Conservation (phyloP, 2,329 filamentous ascomycete species). For the Rhynchosporium secalis region DNA sequence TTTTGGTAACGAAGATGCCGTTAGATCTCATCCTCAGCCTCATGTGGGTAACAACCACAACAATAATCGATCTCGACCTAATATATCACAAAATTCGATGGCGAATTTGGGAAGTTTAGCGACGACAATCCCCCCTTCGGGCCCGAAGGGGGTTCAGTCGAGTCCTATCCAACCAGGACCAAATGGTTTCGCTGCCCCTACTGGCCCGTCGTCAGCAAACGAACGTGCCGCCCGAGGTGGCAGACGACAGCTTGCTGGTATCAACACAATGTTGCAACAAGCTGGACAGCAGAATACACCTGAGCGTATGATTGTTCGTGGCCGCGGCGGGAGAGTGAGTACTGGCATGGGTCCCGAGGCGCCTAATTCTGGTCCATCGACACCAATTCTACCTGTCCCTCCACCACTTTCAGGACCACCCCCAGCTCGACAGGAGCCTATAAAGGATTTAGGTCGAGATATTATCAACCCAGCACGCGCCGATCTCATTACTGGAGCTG, state of each 20-base stretch:
- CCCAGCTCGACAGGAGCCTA: conserved; percentile 18
- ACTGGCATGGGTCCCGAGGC: conserved; percentile 51
- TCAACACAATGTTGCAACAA: conserved; percentile 59
- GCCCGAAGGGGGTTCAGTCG: conserved; percentile 36
- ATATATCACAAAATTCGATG: conserved; percentile 25
- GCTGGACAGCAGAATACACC: conserved; percentile 47
- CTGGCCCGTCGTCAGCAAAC: conserved; percentile 39
- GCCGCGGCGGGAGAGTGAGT: conserved; percentile 40
- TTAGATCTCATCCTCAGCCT: conserved; percentile 33
- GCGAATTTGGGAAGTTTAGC: conserved; percentile 22
- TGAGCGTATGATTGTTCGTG: conserved; percentile 34
- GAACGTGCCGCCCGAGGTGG: conserved; percentile 38
- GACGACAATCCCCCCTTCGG: conserved; percentile 36
- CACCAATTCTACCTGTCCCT: conserved; percentile 53
- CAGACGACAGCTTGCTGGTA: conserved; percentile 56
- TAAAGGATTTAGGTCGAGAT: conserved; percentile 31
- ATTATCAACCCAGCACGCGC: conserved; percentile 34
- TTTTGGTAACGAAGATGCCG: conserved; percentile 33
- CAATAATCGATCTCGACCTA: conserved; percentile 40
- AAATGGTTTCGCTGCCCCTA: conserved; percentile 37
- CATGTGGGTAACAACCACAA: conserved; percentile 31
- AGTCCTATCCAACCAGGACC: conserved; percentile 33
- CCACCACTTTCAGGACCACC: conserved; percentile 43
- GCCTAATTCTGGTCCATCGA: conserved; percentile 50
- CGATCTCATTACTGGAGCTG: conserved; percentile 36